Percentiles rank a stretch among this genome's conserved stretches.
Evolutionary conservation across 306 rosid species (phyloP).

Genomic region (Hippophae rhamnoides): DNA sequence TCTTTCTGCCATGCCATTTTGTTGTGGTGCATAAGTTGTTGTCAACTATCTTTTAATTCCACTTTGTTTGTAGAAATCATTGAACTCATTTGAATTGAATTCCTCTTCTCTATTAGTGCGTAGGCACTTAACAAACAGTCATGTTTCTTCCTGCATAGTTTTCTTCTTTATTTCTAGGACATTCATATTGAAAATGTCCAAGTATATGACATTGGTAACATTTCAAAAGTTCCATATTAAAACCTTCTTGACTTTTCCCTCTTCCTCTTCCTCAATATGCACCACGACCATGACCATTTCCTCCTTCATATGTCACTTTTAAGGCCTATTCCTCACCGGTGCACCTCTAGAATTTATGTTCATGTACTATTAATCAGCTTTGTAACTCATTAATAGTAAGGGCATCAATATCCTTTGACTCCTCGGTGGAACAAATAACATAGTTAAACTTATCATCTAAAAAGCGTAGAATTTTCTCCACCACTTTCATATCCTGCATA

Average conservation of each 20-base stretch:
- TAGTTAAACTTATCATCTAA: not conserved
- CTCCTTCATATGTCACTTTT: not conserved
- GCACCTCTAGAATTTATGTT: not conserved
- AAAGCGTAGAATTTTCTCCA: not conserved
- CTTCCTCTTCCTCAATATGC: not conserved
- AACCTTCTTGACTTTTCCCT: not conserved
- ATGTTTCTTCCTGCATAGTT: not conserved
- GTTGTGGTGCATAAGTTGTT: conserved; percentile 7
- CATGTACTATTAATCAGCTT: not conserved
- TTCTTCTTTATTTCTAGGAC: not conserved
- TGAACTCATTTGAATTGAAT: not conserved
- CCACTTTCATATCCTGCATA: not conserved
- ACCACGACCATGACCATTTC: not conserved
- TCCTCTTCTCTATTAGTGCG: conserved; percentile 1
- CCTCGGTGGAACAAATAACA: not conserved
- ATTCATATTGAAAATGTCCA: not conserved
- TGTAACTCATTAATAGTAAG: not conserved
- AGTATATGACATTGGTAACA: not conserved
- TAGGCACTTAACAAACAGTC: not conserved
- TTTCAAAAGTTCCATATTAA: not conserved
- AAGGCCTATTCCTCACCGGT: not conserved
- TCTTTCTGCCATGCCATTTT: conserved; percentile 4
- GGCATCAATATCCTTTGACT: not conserved
- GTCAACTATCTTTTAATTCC: conserved; percentile 15
- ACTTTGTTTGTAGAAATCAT: not conserved